Evolutionary conservation across 306 rosid genomes (phyloP), one percentile per base, ranked within the genome.

Genomic region (Astragalus membranaceus): DNA sequence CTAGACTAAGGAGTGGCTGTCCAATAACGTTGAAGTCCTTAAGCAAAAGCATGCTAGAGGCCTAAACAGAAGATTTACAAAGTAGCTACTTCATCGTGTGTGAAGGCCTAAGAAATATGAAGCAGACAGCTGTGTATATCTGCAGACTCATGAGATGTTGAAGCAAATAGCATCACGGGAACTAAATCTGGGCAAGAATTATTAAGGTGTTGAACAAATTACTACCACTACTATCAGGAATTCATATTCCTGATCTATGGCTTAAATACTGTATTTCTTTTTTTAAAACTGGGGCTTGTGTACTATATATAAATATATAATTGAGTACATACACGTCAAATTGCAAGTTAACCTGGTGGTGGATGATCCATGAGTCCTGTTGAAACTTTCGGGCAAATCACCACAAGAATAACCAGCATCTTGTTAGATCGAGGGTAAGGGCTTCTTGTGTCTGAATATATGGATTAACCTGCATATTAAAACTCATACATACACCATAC

Each of bases 21-120:
- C 96, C 89, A 52, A 80, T 89, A n/a, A n/a, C n/a, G n/a, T n/a
- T n/a, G 91, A 83, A 75, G 82, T 61, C 85, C 64, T 55, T 89
- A 2, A 64, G 59, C 79, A 64, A 63, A 14, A 64, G 78, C 71
- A 56, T 64, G 49, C 48, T 65, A 53, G 58, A 50, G 65, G 52
- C 65, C 67, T 35, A 53, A 30, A 54, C 13, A 11, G 73, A 48
- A 59, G 35, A 72, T 37, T 66, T 55, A 44, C 23, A 4, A 17
- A 43, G 57, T 36, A 49, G 7, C 32, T 37, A 44, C 14, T 10
- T 71, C 46, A 14, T 33, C 43, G 3, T 50, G 59, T 11, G 29
- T 20, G 23, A 55, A 62, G 47, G 62, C 67, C 51, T 49, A 37
- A 42, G 70, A 77, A 69, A 62, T 9, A 35, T n/a, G 72, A 49